Evolutionary conservation across 2,329 filamentous ascomycete genomes (phyloP), one percentile per base, ranked within the genome.

Genomic region (Claviceps lovelessii): DNA sequence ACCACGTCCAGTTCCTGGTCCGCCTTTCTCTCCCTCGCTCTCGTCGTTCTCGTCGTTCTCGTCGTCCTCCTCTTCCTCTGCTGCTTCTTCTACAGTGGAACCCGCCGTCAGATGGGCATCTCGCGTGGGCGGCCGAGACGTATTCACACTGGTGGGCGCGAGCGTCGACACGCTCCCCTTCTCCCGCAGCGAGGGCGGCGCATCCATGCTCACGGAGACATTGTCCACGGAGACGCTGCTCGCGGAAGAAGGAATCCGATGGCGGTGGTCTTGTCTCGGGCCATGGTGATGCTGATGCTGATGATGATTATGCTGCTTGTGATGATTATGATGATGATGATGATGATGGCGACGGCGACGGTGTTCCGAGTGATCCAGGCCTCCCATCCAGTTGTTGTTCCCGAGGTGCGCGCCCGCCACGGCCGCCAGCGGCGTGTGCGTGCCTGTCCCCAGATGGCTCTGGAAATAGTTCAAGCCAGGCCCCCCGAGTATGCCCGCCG

Each of bases 391-490:
- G 59, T 61, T 64, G 58, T 62, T 65, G 61, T 64, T 68, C 31
- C 66, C 65, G 49, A 70, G 61, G 49, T 73, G 72, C 31, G 84
- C 86, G 45, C 86, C 85, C 23, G 86, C 86, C 51, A 90, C 84
- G 51, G 87, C 86, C 7, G 88, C 87, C 35, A 91, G 76, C 47
- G 88, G 88, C 31, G 88, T 91, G 58, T 88, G 84, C 13, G 85
- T 83, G 31, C 88, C 88, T 50, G 85, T 87, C 9, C 83, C 80
- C 5, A 91, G 75, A 60, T 90, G 87, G 19, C 85, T 81, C 66
- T 90, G 87, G 64, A 93, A 91, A 68, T 91, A 93, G 66, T 85
- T 84, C 62, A 91, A 76, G 61, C 88, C 90, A 11, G 85, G 85
- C 35, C 85, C 85, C 55, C 86, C 85, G 5, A 85, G 77, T 49